Conservation (phyloP, 257 asterid genomes). For the Anisodus tanguticus region DNA sequence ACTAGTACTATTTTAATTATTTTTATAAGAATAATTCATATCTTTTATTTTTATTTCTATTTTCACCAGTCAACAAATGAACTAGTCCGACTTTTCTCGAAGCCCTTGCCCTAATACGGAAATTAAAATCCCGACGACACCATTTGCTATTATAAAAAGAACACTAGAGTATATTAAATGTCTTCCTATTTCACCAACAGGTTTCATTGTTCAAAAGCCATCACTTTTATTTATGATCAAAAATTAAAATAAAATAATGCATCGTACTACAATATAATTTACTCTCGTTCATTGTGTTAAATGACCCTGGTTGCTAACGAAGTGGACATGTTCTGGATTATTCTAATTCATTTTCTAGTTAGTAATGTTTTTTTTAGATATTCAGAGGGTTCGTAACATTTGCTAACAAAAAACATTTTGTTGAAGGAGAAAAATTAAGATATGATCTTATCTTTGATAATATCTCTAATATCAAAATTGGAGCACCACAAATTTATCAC, state of each 20-base stretch:
- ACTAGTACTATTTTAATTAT: background rate
- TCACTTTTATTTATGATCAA: background rate
- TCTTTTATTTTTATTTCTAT: background rate
- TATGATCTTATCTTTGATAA: background rate
- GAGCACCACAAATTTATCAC: background rate
- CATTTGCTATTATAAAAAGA: background rate
- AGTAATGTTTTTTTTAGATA: background rate
- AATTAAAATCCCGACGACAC: background rate
- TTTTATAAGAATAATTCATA: background rate
- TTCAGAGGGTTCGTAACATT: background rate
- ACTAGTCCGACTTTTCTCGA: constrained; percentile 2
- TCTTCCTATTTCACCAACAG: background rate
- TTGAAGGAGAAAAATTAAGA: background rate
- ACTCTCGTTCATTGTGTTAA: background rate
- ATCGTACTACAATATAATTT: background rate
- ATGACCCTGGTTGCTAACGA: background rate
- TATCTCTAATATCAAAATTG: background rate
- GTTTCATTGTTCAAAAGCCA: constrained; percentile 17
- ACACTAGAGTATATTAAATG: background rate
- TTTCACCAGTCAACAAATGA: background rate
- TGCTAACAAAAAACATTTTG: background rate
- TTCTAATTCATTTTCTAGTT: background rate
- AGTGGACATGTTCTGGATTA: background rate
- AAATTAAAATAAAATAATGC: background rate
- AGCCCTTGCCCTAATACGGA: background rate